Evolutionary conservation across 1,139 yeast species (phyloP).

Genomic region (Kurtzmaniella quercitrusa): DNA sequence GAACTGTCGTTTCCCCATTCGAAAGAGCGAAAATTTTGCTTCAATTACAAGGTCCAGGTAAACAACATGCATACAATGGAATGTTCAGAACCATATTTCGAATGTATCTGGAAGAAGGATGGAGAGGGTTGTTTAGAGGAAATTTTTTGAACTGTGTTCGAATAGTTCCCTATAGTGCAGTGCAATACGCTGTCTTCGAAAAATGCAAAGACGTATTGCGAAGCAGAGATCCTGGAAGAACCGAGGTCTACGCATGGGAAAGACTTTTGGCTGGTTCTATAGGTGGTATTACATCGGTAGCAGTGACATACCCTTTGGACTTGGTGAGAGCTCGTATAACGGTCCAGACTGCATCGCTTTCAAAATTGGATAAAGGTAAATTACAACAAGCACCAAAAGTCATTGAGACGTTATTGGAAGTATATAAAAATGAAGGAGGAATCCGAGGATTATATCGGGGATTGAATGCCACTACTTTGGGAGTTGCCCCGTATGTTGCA

Average conservation of each 20-base stretch:
- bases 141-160: slow-evolving; percentile 86
- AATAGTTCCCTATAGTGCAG: slow-evolving; percentile 92
- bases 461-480: slow-evolving; percentile 79
- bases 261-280: slow-evolving; percentile 73
- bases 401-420: slow-evolving; percentile 50
- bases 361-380: slow-evolving; percentile 45
- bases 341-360: slow-evolving; percentile 79
- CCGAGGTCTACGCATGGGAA: slow-evolving; percentile 43
- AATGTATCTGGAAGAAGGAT: slow-evolving; percentile 88
- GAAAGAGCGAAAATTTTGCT: slow-evolving; percentile 90
- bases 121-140: slow-evolving; percentile 85
- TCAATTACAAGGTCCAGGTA: slow-evolving; percentile 82
- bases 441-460: slow-evolving; percentile 77
- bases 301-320: slow-evolving; percentile 89
- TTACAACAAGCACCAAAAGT: slow-evolving; percentile 64
- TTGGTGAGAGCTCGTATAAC: slow-evolving; percentile 85
- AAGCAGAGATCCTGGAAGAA: slow-evolving; percentile 20
- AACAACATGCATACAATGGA: slow-evolving; percentile 61
- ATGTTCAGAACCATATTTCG: slow-evolving; percentile 69
- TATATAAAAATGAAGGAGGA: slow-evolving; percentile 80
- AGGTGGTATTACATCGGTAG: slow-evolving; percentile 79
- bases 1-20: slow-evolving; percentile 93
- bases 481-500: slow-evolving; percentile 96
- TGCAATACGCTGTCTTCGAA: slow-evolving; percentile 86
- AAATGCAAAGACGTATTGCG: slow-evolving; percentile 52